Evolutionary conservation across 768 basidiomycete genomes (phyloP).

Genomic region (Dacryopinax spathularia): DNA sequence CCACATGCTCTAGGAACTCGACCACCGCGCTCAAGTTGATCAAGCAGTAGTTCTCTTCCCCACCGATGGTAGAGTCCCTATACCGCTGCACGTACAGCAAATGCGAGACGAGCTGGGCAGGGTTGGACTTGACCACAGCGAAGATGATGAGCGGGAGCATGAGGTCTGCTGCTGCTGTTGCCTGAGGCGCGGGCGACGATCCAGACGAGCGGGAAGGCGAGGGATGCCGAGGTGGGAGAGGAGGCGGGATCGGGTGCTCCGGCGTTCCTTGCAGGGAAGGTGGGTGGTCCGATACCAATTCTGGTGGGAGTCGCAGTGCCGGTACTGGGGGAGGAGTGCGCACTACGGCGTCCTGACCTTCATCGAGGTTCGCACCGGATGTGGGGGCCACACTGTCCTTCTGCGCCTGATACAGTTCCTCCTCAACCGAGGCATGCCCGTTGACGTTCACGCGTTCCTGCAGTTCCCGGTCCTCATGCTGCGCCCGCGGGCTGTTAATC

Average conservation of each 20-base stretch:
- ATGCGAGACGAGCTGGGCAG: constrained; percentile 60
- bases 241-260: not conserved
- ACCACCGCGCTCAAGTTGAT: constrained; percentile 92
- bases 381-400: not conserved
- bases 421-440: not conserved
- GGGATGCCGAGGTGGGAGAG: constrained; percentile 4
- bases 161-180: constrained; percentile 46
- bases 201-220: not conserved
- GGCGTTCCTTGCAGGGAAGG: not conserved
- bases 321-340: not conserved
- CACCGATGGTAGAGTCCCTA: constrained; percentile 50
- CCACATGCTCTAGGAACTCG: constrained; percentile 90
- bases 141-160: constrained; percentile 89
- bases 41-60: constrained; percentile 84
- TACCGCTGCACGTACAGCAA: constrained; percentile 39
- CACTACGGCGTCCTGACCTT: not conserved
- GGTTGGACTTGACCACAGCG: constrained; percentile 86
- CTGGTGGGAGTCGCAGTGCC: not conserved
- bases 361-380: not conserved
- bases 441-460: not conserved
- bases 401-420: not conserved
- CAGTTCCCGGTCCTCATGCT: not conserved
- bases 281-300: not conserved
- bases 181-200: not conserved
- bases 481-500: not conserved